Base-by-base conservation (phyloP, 352 stramenopile genomes). In the Globisporangium recalcitrans region DNA sequence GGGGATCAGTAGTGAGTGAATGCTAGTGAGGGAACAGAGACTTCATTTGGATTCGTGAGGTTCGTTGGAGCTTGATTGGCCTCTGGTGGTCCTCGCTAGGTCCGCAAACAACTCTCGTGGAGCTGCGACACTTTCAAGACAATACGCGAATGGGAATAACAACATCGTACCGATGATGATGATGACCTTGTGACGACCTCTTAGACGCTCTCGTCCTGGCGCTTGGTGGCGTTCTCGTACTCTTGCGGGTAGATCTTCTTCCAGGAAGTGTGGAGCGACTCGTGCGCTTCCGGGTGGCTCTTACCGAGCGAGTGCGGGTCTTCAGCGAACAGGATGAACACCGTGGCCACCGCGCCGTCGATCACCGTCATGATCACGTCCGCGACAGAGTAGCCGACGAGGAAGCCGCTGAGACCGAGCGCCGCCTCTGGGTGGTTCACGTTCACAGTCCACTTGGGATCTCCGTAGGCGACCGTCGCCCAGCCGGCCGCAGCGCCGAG, bases 301-400 rank as follows among this genome's bases (percentile, higher is more conserved):
- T 52, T 55, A 22, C 56, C 47, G 29, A 82, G 69, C 36, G 71
- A 71, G 59, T 82, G 69, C 21, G 71, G 77, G 58, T 85, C 74
- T 36, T 85, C 77, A 0, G 77, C 77, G 52, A 78, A 85, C 1
- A 85, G 65, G 22, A 85, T 69, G 57, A 83, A 85, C 11, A 85
- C 72, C 7, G 77, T 83, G n/a, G 77, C 72, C 2, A 85, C 77
- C 1, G 77, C 77, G 11, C 67, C 67, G 31, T 75, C 62, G 31
- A 85, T 74, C 31, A 83, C 69, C 11, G 69, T 78, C 73, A 85
- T 82, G 42, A 83, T 74, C 24, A 85, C 66, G 51, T 77, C 73
- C 4, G 69, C 69, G 34, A 85, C 64, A 42, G 72, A 77, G 63
- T 82, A 85, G 48, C 77, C 77, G 44, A 85, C 59, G 60, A 72